These are phyloP conservation scores for Xerocomus minutiporus DNA, from an alignment of 1,284 basidiomycete genomes.

Conservation along the genomic window DNA sequence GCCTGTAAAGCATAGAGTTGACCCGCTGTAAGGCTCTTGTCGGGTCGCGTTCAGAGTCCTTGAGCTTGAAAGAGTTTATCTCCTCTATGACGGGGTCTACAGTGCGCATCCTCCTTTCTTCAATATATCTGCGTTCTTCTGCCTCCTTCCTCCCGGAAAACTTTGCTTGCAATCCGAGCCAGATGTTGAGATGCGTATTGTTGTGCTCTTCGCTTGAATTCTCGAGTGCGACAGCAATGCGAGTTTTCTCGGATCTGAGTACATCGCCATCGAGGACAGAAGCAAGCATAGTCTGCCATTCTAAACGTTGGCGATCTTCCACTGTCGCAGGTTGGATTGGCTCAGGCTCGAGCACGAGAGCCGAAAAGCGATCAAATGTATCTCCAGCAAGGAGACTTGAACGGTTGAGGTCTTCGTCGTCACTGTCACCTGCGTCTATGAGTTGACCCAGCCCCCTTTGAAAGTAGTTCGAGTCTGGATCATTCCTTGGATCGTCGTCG, in stretches of 20 bases:
- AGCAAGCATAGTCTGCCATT: conserved; percentile 93
- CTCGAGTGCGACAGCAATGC: conserved; percentile 74
- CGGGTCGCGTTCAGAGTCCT: conserved; percentile 40
- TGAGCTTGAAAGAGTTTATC: conserved; percentile 66
- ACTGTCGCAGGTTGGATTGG: conserved; percentile 57
- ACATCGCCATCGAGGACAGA: conserved; percentile 92
- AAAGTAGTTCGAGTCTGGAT: conserved; percentile 72
- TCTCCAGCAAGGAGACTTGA: conserved; percentile 41
- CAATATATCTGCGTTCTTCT: conserved; percentile 78
- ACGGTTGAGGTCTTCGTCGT: conserved; percentile 61
- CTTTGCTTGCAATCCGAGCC: conserved; percentile 88
- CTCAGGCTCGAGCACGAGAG: conserved; percentile 56
- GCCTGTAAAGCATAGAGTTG: conserved; percentile 66
- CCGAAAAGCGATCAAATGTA: conserved; percentile 47
- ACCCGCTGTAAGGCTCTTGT: conserved; percentile 68
- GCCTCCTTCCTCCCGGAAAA: conserved; percentile 76
- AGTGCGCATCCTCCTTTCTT: conserved; percentile 75
- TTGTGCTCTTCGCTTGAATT: conserved; percentile 66
- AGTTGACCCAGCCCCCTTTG: conserved; percentile 68
- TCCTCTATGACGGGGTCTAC: conserved; percentile 85
- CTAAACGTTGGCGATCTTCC: conserved; percentile 77
- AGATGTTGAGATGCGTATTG: conserved; percentile 66
- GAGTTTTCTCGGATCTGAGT: conserved; percentile 86
- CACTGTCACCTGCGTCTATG: conserved; percentile 68
- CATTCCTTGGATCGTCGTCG: conserved; percentile 63